phyloP scores from a whole-genome alignment of 306 rosid genomes.

The Fagus sylvatica region DNA sequence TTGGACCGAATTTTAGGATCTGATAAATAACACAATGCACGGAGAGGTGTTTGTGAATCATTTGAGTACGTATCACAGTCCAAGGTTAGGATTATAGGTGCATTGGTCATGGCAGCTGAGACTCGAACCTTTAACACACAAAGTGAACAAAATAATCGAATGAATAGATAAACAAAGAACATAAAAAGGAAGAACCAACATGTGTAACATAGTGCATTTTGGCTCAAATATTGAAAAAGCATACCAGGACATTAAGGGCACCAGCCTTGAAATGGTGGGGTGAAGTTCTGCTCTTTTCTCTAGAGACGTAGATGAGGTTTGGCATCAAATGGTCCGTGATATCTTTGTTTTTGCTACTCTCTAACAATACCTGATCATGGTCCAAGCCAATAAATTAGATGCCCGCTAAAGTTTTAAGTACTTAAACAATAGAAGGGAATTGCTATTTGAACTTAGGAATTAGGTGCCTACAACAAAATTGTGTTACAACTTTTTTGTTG shows the following conservation, averaged over 20 bases:
- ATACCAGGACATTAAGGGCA: conserved; percentile 47
- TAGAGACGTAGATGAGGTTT: conserved; percentile 42
- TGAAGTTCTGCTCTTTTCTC: conserved; percentile 31
- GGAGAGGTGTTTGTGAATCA: conserved; percentile 37
- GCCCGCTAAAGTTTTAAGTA: too few species aligned
- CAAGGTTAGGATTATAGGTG: conserved; percentile 36
- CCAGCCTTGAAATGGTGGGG: conserved; percentile 51
- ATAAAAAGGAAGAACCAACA: too few species aligned
- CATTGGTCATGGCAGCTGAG: conserved; percentile 45
- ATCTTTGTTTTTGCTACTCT: conserved; percentile 28
- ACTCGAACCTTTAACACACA: conserved; percentile 37
- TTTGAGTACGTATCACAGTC: conserved; percentile 51
- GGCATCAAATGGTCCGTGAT: conserved; percentile 28
- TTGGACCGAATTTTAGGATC: conserved; percentile 13
- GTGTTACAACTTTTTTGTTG: too few species aligned
- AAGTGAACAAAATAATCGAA: too few species aligned
- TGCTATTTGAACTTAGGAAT: too few species aligned
- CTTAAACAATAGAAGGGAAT: too few species aligned
- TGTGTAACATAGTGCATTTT: too few species aligned
- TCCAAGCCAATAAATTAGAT: not conserved
- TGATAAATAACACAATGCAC: conserved; percentile 32
- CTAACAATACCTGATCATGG: conserved; percentile 28
- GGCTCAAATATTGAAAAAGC: too few species aligned
- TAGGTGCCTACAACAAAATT: too few species aligned
- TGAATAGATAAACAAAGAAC: too few species aligned